Evolutionary conservation across 2,329 filamentous ascomycete species (phyloP), one percentile per base, ranked within the genome.

Genomic region (Scytalidium lignicola): DNA sequence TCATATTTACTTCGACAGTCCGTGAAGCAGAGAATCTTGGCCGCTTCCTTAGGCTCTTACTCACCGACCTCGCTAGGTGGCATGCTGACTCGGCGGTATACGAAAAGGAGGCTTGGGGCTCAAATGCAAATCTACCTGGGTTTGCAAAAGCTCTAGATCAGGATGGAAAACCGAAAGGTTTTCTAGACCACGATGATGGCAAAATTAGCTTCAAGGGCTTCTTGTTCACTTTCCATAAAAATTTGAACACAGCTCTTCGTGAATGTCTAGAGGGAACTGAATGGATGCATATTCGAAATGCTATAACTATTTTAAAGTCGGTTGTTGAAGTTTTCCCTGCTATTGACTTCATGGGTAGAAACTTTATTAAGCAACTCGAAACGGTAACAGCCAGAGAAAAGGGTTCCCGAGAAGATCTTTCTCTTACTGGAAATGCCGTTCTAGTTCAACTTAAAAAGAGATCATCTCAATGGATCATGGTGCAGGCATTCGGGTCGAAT

Each of bases 211-310:
- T 95, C 72, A 85, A 90, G 44, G 85, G 88, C 58, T 72, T 95
- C 46, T 74, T 96, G 26, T 93, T 87, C 73, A 87, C 88, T 58
- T 97, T 92, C 90, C 95, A 99, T 67, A 83, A 86, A 59, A 83
- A 87, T 55, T 72, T 99, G 41, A 87, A 86, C 59, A 80, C 74
- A 44, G 89, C 92, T 2, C 73, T 99, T 48, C 91, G 90, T 64
- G 79, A 79, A 32, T 96, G 92, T 64, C 76, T 99, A 43, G 82
- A 82, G 17, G 85, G 86, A 22, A 83, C 81, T 26, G 92, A 97
- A 68, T 99, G 93, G 80, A 96, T 96, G 86, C 91, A 96, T 66
- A 95, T 97, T 64, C 85, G 92, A 48, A 99, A 99, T 65, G 90
- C 90, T 41, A 95, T 97, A 57, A 93, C 87, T 50, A 78, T 97